Evolutionary conservation across 2,329 filamentous ascomycete species (phyloP).

Genomic region (Aspergillus sp.): DNA sequence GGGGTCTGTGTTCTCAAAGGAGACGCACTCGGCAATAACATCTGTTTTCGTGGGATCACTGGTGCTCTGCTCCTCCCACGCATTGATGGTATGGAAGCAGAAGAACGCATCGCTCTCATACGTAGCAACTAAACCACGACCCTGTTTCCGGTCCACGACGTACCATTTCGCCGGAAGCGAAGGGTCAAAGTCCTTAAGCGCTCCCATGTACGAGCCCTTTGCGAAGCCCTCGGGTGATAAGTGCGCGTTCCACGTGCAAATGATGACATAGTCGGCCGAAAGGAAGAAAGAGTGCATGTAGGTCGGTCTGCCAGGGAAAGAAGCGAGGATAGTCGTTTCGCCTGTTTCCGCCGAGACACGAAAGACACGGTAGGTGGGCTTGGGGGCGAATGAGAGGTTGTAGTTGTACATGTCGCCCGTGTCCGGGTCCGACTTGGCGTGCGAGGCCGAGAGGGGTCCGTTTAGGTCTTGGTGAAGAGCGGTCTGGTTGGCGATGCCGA

Average conservation of each 20-base stretch:
- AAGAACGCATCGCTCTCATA: constrained; percentile 73
- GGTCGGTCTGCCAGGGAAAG: constrained; percentile 61
- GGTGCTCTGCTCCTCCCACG: constrained; percentile 65
- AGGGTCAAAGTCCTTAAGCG: constrained; percentile 67
- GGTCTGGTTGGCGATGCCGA: constrained; percentile 65
- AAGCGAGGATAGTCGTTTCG: constrained; percentile 72
- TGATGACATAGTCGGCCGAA: constrained; percentile 69
- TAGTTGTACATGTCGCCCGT: constrained; percentile 82
- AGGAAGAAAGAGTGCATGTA: constrained; percentile 87
- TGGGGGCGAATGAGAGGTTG: constrained; percentile 69
- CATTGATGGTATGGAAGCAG: constrained; percentile 79
- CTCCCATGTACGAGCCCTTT: constrained; percentile 58
- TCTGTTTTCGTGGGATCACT: constrained; percentile 44
- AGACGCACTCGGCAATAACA: constrained; percentile 68
- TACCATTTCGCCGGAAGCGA: constrained; percentile 68
- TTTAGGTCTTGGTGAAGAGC: constrained; percentile 69
- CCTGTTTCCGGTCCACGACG: constrained; percentile 69
- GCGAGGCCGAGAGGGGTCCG: constrained; percentile 70
- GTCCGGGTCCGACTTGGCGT: constrained; percentile 70
- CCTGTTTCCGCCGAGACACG: constrained; percentile 65
- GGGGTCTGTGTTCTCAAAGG: constrained; percentile 68
- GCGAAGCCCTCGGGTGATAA: constrained; percentile 52
- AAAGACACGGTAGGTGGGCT: constrained; percentile 71
- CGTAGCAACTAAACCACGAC: constrained; percentile 68
- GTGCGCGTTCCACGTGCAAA: constrained; percentile 73